A percentile compares a stretch with the other conserved stretches of the same genome.
Evolutionary conservation across 768 basidiomycete genomes (phyloP).

Genomic region (Termitomyces sp.): DNA sequence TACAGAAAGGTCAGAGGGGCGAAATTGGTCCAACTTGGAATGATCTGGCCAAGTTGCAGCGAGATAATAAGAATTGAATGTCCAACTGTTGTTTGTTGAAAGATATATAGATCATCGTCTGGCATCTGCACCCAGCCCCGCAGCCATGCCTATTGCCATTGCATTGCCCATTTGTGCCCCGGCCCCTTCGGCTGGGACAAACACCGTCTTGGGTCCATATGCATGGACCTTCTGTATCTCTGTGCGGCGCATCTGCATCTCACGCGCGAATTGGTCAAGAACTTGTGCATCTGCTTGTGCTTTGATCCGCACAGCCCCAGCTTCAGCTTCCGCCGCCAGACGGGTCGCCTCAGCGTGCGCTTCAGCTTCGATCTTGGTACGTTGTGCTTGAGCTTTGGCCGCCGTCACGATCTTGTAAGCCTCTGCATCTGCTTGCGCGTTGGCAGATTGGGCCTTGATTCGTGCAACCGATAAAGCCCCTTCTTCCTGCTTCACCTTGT

Average conservation of each 20-base stretch:
- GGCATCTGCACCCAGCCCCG: slow-evolving; percentile 51
- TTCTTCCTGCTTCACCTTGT: slow-evolving; percentile 83
- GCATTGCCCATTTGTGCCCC: slow-evolving; percentile 57
- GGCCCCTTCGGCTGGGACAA: slow-evolving; percentile 61
- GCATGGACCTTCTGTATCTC: slow-evolving; percentile 63
- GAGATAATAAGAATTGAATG: too few relatives aligned
- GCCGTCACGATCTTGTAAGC: slow-evolving; percentile 73
- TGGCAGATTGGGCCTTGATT: slow-evolving; percentile 66
- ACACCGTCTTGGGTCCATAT: slow-evolving; percentile 66
- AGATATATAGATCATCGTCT: slow-evolving; percentile 4
- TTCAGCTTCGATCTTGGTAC: slow-evolving; percentile 70
- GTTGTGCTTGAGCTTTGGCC: slow-evolving; percentile 69
- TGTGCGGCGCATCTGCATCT: slow-evolving; percentile 69
- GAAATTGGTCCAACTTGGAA: background rate
- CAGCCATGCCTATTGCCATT: slow-evolving; percentile 70
- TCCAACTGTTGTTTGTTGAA: background rate
- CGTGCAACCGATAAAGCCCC: slow-evolving; percentile 73
- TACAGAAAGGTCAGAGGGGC: background rate
- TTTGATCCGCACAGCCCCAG: slow-evolving; percentile 61
- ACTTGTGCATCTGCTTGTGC: slow-evolving; percentile 62
- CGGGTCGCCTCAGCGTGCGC: slow-evolving; percentile 77
- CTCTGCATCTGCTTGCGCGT: slow-evolving; percentile 69
- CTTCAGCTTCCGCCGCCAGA: slow-evolving; percentile 73
- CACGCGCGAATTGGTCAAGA: slow-evolving; percentile 63
- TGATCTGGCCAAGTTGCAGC: too few relatives aligned